phyloP scores from a whole-genome alignment of 2,329 filamentous ascomycete genomes.

The Saccharata proteae region DNA sequence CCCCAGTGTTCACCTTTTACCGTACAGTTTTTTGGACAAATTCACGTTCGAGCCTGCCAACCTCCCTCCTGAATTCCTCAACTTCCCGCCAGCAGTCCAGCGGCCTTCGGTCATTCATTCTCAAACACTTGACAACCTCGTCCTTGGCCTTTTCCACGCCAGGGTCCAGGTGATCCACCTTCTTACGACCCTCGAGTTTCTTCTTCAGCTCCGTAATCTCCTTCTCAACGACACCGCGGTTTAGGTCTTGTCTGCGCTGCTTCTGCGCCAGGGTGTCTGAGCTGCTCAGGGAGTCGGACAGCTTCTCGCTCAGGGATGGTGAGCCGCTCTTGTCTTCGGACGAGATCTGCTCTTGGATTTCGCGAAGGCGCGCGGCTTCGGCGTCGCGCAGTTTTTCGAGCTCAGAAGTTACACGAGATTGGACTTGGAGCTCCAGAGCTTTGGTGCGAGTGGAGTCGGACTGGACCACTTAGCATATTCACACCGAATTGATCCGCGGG shows the following conservation, averaged over 20 bases:
- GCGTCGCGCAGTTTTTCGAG: conserved; percentile 66
- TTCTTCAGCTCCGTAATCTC: conserved; percentile 45
- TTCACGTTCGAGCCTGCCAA: conserved; percentile 68
- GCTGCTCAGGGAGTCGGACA: conserved; percentile 22
- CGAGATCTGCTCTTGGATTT: conserved; percentile 54
- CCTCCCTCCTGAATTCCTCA: conserved; percentile 78
- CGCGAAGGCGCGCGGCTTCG: conserved; percentile 56
- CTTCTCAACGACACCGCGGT: conserved; percentile 40
- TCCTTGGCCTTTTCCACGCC: conserved; percentile 62
- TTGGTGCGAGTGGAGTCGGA: conserved; percentile 79
- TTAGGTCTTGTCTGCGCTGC: conserved; percentile 34
- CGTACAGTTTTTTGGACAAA: conserved; percentile 75
- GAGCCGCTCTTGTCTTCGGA: conserved; percentile 22
- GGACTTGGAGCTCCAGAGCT: conserved; percentile 74
- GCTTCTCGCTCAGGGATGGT: conserved; percentile 22
- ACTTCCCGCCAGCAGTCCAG: conserved; percentile 94
- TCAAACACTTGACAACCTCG: conserved; percentile 67
- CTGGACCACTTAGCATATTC: conserved; percentile 36
- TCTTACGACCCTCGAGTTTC: conserved; percentile 42
- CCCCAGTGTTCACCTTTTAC: conserved; percentile 14
- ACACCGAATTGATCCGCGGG: too few species aligned
- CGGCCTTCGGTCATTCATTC: conserved; percentile 73
- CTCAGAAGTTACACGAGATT: conserved; percentile 74
- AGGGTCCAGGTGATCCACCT: conserved; percentile 53
- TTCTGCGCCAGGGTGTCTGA: conserved; percentile 27